phyloP scores from a whole-genome alignment of 2,329 filamentous ascomycete species.

The Fusarium circinatum region DNA sequence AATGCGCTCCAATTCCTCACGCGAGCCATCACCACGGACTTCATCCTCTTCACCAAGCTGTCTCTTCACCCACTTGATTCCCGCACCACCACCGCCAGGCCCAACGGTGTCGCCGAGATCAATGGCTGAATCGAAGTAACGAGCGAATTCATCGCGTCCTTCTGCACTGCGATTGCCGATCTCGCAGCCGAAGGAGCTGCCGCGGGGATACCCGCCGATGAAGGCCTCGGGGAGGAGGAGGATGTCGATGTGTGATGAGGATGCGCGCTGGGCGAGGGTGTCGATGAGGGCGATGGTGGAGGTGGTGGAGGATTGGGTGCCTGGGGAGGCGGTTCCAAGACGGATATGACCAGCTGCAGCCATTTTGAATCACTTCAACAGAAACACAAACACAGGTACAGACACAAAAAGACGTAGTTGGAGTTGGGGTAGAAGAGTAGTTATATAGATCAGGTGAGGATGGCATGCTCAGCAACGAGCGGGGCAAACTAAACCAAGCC shows the following conservation, averaged over 20 bases:
- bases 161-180: slow-evolving; percentile 74
- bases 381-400: no score
- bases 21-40: slow-evolving; percentile 68
- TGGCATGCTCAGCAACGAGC: slow-evolving; percentile 24
- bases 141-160: slow-evolving; percentile 83
- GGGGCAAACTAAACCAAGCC: slow-evolving; percentile 17
- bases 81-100: slow-evolving; percentile 69
- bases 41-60: slow-evolving; percentile 55
- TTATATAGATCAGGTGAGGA: slow-evolving; percentile 12
- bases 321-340: slow-evolving; percentile 66
- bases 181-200: slow-evolving; percentile 77
- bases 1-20: slow-evolving; percentile 81
- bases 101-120: slow-evolving; percentile 83
- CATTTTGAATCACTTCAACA: slow-evolving; percentile 5
- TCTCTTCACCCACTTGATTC: slow-evolving; percentile 75
- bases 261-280: slow-evolving; percentile 71
- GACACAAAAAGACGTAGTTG: not conserved
- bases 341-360: slow-evolving; percentile 53
- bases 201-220: slow-evolving; percentile 90
- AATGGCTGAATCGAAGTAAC: slow-evolving; percentile 81
- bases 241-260: slow-evolving; percentile 66
- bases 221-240: slow-evolving; percentile 93
- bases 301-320: slow-evolving; percentile 58
- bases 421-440: not conserved
- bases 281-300: slow-evolving; percentile 75